Evolutionary conservation across 2,329 filamentous ascomycete genomes (phyloP), one percentile per base, ranked within the genome.

Genomic region (Didymella pinodella): DNA sequence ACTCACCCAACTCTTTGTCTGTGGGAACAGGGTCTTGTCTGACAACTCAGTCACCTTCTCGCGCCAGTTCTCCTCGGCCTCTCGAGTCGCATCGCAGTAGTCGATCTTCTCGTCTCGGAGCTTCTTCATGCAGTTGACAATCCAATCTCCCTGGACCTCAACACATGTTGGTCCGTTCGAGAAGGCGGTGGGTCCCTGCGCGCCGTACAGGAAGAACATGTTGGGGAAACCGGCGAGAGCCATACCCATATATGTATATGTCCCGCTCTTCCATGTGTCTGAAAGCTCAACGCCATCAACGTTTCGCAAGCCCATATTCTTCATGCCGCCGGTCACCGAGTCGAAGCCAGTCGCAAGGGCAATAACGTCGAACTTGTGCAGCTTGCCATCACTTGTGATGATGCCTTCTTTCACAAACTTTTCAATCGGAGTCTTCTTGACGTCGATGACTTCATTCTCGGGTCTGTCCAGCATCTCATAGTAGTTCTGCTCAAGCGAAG

Each of bases 281-380:
- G 65, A 56, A 7, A 79, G 60, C n/a, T 73, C 65, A 20, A 75
- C 67, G 7, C 77, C 77, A 46, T 78, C 69, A 7, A 77, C 70
- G 43, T 78, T 74, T 41, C 67, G 72, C 47, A 78, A 51, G 1
- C 74, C 75, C 74, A 78, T 77, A 28, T 72, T 79, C 62, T 75
- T 78, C 65, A 81, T 78, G 7, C 74, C 77, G 4, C 75, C 75
- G 5, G 79, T 81, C 14, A 81, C 77, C 11, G 74, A 75, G 54
- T 82, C 80, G 57, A 81, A 82, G 18, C 80, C 80, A 5, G 80
- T 82, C 3, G 80, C 80, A 10, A 81, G 69, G 14, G 77, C 78
- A 47, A 82, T 76, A 18, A 81, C 70, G 46, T 82, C 80, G 41
- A 81, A 78, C 46, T 81, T 78, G 34, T 76, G 73, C 34, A 71